Evolutionary conservation across 345 rosid species (phyloP).

Genomic region (Gossypium herbaceum): DNA sequence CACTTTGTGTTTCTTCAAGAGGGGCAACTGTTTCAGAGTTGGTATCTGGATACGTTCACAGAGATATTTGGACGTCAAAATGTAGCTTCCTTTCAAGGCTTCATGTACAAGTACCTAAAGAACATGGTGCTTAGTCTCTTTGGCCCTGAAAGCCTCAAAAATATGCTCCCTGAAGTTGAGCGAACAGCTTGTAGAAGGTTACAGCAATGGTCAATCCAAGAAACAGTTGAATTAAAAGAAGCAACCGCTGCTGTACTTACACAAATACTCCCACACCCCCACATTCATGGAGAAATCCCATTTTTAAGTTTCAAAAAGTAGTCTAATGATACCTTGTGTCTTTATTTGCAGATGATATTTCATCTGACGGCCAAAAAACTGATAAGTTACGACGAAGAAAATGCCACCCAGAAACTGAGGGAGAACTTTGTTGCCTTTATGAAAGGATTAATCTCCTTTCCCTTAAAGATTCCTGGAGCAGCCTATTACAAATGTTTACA

Average conservation of each 20-base stretch:
- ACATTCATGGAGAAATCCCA: background rate
- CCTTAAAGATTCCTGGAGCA: slow-evolving; percentile 85
- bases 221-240: slow-evolving; percentile 64
- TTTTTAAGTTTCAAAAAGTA: background rate
- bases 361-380: slow-evolving; percentile 89
- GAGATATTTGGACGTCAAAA: slow-evolving; percentile 81
- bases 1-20: too few species aligned
- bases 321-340: slow-evolving; percentile 12
- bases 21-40: slow-evolving; percentile 32
- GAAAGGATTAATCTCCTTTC: slow-evolving; percentile 87
- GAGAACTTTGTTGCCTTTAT: slow-evolving; percentile 82
- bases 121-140: slow-evolving; percentile 79
- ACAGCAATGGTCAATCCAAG: slow-evolving; percentile 53
- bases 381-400: slow-evolving; percentile 77
- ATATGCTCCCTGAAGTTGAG: slow-evolving; percentile 79
- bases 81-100: slow-evolving; percentile 84
- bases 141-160: slow-evolving; percentile 74
- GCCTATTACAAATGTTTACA: slow-evolving; percentile 88
- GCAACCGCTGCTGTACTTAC: slow-evolving; percentile 65
- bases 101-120: slow-evolving; percentile 87
- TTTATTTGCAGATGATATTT: slow-evolving; percentile 62
- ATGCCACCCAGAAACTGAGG: slow-evolving; percentile 72
- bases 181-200: slow-evolving; percentile 41
- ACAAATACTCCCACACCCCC: background rate
- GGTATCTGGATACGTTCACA: slow-evolving; percentile 94